Evolutionary conservation across 805 yeast species (phyloP).

Genomic region (Kluyveromyces wickerhamii): DNA sequence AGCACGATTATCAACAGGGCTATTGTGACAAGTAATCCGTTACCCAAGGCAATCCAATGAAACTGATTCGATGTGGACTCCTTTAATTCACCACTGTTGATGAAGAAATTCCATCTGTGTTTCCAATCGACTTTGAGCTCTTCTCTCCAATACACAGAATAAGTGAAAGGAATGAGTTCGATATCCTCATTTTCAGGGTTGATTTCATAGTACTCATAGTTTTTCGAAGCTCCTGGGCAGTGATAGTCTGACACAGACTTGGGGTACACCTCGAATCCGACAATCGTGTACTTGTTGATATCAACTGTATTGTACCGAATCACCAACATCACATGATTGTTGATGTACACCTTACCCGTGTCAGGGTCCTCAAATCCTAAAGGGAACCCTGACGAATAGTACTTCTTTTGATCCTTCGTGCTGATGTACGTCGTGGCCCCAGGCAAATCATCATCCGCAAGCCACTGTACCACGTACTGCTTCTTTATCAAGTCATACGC

Average conservation of each 20-base stretch:
- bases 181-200: conserved; percentile 30
- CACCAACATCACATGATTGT: conserved; percentile 78
- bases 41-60: conserved; percentile 73
- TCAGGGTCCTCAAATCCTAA: conserved; percentile 56
- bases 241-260: conserved; percentile 57
- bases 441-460: conserved; percentile 66
- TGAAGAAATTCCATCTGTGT: conserved; percentile 67
- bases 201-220: conserved; percentile 50
- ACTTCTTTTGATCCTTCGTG: conserved; percentile 49
- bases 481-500: conserved; percentile 57
- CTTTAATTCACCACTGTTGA: conserved; percentile 38
- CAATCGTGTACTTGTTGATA: conserved; percentile 48
- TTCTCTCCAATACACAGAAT: conserved; percentile 84
- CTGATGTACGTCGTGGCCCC: conserved; percentile 79
- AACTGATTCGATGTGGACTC: conserved; percentile 37
- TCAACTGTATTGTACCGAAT: conserved; percentile 56
- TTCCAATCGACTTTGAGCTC: conserved; percentile 58
- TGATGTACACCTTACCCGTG: conserved; percentile 48
- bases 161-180: conserved; percentile 64
- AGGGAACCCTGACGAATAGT: conserved; percentile 83
- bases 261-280: conserved; percentile 87
- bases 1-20: conserved; percentile 56
- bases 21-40: conserved; percentile 57
- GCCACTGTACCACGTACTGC: conserved; percentile 79
- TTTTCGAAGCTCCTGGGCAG: conserved; percentile 69